phyloP scores from a whole-genome alignment of 306 rosid species.

The Sicyos baderoa region DNA sequence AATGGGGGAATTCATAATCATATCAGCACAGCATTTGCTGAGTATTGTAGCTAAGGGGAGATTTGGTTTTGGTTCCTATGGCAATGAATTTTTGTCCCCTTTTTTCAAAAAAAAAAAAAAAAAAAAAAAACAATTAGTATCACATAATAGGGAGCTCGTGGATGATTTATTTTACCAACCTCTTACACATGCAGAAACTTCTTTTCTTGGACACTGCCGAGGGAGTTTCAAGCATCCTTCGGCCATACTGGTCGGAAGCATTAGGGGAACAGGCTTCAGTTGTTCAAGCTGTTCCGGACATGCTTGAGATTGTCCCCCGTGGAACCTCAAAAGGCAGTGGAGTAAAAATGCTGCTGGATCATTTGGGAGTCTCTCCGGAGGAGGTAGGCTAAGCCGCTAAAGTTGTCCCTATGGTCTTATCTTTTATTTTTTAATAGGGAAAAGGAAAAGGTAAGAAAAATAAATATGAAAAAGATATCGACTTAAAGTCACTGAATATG shows the following conservation, averaged over 20 bases:
- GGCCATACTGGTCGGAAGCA: slow-evolving; percentile 87
- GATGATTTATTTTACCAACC: slow-evolving; percentile 13
- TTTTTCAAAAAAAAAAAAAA: no score
- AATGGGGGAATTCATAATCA: no score
- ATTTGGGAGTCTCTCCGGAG: slow-evolving; percentile 55
- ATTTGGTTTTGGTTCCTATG: slow-evolving; percentile 8
- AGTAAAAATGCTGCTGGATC: slow-evolving; percentile 75
- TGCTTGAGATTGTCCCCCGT: slow-evolving; percentile 80
- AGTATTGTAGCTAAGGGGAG: neutral
- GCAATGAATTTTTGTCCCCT: no score
- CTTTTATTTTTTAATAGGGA: neutral
- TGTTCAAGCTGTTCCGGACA: slow-evolving; percentile 74
- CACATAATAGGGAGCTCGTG: neutral
- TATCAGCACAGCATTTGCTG: neutral
- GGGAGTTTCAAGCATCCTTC: slow-evolving; percentile 49
- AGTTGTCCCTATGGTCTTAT: neutral
- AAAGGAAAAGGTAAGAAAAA: neutral
- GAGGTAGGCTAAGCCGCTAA: slow-evolving; percentile 65
- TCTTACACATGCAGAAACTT: slow-evolving; percentile 53
- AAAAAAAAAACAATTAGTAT: no score
- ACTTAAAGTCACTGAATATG: neutral
- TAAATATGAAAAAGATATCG: neutral
- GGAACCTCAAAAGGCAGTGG: slow-evolving; percentile 88
- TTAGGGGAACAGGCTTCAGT: slow-evolving; percentile 51
- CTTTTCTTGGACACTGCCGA: slow-evolving; percentile 57